These are phyloP conservation scores for Rhytidhysteron rufulum DNA, from an alignment of 2,329 filamentous ascomycete genomes.

Conservation along the genomic window DNA sequence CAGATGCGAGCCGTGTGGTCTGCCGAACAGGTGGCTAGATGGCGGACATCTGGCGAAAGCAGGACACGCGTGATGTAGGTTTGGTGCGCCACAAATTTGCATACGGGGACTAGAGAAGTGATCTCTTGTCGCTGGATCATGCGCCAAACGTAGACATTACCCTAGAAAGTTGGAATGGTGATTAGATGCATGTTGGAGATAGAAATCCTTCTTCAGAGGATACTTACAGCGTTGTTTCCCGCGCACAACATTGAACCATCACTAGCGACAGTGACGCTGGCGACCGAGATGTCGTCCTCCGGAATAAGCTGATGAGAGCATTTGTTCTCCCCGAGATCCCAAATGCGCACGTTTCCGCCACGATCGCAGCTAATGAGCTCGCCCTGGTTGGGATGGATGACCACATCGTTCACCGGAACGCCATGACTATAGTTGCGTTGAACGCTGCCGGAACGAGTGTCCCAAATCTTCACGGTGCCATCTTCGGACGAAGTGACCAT, in stretches of 20 bases:
- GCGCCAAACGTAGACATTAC: conserved; percentile 96
- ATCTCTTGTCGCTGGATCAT: conserved; percentile 79
- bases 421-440: conserved; percentile 93
- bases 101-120: conserved; percentile 80
- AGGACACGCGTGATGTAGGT: conserved; percentile 91
- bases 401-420: conserved; percentile 89
- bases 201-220: neutral
- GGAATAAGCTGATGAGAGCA: conserved; percentile 95
- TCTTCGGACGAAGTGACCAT: conserved; percentile 99
- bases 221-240: conserved; percentile 77
- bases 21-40: conserved; percentile 88
- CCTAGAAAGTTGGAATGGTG: conserved; percentile 50
- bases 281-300: conserved; percentile 89
- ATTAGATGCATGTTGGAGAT: neutral
- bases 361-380: conserved; percentile 97
- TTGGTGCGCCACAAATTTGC: conserved; percentile 84
- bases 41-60: conserved; percentile 88
- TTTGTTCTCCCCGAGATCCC: conserved; percentile 95
- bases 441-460: conserved; percentile 77
- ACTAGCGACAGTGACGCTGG: conserved; percentile 91
- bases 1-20: conserved; percentile 96
- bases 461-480: conserved; percentile 96
- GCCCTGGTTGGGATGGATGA: conserved; percentile 98
- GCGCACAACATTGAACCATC: conserved; percentile 91
- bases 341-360: conserved; percentile 86